Conservation (phyloP, 345 rosid genomes). For the Hevea brasiliensis region DNA sequence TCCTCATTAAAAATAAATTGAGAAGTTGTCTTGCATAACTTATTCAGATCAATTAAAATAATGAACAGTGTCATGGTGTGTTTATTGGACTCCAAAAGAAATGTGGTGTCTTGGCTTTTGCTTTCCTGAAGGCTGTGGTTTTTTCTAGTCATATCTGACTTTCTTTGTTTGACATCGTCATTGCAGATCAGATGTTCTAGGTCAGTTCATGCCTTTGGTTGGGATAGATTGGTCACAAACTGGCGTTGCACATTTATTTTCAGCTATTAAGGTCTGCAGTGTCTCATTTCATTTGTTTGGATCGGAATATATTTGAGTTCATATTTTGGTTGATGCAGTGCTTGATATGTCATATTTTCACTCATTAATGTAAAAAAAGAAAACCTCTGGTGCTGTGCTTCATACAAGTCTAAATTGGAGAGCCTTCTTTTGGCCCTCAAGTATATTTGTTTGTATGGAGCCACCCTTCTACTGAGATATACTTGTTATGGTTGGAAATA, state of each 20-base stretch:
- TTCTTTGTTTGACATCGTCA: conserved; percentile 15
- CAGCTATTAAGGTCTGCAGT: conserved; percentile 78
- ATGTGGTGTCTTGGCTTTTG: neutral
- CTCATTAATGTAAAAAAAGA: neutral
- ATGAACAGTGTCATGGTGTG: neutral
- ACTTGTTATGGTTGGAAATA: neutral
- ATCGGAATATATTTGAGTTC: neutral
- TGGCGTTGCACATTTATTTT: conserved; percentile 88
- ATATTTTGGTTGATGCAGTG: neutral
- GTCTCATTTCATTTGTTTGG: conserved; percentile 12
- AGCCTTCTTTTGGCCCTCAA: neutral
- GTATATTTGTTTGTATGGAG: neutral
- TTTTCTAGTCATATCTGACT: conserved; percentile 13
- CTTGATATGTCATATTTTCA: neutral
- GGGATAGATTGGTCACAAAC: conserved; percentile 96
- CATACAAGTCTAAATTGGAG: neutral
- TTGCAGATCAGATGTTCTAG: conserved; percentile 85
- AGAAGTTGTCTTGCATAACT: neutral
- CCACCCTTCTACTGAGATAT: neutral
- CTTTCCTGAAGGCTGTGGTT: conserved; percentile 7
- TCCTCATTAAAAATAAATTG: neutral
- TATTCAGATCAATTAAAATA: neutral
- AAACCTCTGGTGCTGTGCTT: neutral
- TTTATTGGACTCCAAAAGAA: neutral
- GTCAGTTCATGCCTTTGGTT: conserved; percentile 96